These are phyloP conservation scores for Erysiphe pulchra DNA, from an alignment of 2,329 filamentous ascomycete species.

Conservation along the genomic window DNA sequence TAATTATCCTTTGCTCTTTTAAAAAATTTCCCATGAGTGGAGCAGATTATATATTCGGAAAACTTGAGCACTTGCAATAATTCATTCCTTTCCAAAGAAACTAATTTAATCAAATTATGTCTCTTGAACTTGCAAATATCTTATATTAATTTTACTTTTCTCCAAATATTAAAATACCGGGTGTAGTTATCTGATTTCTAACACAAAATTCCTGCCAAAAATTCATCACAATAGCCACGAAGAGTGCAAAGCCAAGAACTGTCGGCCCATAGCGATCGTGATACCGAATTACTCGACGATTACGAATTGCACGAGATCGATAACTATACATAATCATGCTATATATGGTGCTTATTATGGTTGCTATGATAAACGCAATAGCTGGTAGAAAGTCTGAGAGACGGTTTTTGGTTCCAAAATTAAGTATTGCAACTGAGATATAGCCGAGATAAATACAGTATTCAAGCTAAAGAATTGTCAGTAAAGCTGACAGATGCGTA, in stretches of 20 bases:
- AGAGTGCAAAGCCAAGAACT: constrained; percentile 44
- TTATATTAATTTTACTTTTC: neutral
- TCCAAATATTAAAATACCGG: constrained; percentile 2
- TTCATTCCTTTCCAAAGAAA: too few relatives aligned
- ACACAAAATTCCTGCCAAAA: constrained; percentile 54
- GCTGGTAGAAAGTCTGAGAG: constrained; percentile 39
- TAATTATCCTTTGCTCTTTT: too few relatives aligned
- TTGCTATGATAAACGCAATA: constrained; percentile 59
- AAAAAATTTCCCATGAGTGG: too few relatives aligned
- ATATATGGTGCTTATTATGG: constrained; percentile 56
- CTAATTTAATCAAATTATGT: too few relatives aligned
- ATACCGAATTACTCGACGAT: constrained; percentile 63
- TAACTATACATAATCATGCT: constrained; percentile 67
- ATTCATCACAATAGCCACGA: constrained; percentile 51
- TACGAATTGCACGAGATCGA: constrained; percentile 63
- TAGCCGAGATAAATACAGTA: constrained; percentile 86
- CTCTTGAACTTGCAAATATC: too few relatives aligned
- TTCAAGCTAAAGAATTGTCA: constrained; percentile 37
- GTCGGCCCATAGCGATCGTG: constrained; percentile 77
- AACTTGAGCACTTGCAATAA: too few relatives aligned
- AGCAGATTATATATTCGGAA: too few relatives aligned
- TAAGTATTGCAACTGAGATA: constrained; percentile 61
- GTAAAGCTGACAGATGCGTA: neutral
- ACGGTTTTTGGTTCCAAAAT: constrained; percentile 40
- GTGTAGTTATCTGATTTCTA: constrained; percentile 12